Evolutionary conservation across 495 filamentous ascomycete genomes (phyloP).

Genomic region (Talaromyces adpressus): DNA sequence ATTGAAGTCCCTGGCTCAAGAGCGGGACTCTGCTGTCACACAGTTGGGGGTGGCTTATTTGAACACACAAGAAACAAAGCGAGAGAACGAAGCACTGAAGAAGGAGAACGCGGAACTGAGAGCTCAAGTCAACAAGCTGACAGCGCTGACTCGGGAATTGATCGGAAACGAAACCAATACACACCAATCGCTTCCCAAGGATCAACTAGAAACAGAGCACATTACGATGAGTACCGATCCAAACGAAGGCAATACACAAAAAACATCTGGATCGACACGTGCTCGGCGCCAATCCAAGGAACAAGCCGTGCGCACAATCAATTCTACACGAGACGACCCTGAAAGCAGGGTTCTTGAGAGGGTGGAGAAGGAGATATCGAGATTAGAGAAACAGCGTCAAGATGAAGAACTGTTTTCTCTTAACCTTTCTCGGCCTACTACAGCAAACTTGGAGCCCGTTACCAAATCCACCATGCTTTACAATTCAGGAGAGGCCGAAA

Average conservation of each 20-base stretch:
- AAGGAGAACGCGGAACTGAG: slow-evolving; percentile 43
- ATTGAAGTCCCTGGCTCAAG: slow-evolving; percentile 52
- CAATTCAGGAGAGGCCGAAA: background rate
- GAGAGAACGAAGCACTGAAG: slow-evolving; percentile 43
- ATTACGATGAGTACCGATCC: slow-evolving; percentile 11
- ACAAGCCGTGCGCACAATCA: slow-evolving; percentile 18
- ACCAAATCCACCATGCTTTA: slow-evolving; percentile 14
- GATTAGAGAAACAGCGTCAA: slow-evolving; percentile 34
- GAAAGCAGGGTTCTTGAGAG: slow-evolving; percentile 26
- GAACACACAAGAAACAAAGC: slow-evolving; percentile 56
- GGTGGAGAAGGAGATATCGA: slow-evolving; percentile 38
- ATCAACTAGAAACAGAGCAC: slow-evolving; percentile 7
- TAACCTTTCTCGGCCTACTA: slow-evolving; percentile 22
- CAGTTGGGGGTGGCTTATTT: slow-evolving; percentile 57
- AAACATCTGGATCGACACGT: slow-evolving; percentile 23
- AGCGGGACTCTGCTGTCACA: slow-evolving; percentile 57
- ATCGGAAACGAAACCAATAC: slow-evolving; percentile 23
- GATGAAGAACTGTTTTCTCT: slow-evolving; percentile 42
- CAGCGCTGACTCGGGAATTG: slow-evolving; percentile 12
- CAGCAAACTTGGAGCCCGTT: slow-evolving; percentile 17
- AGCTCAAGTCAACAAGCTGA: slow-evolving; percentile 26
- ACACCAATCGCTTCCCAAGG: slow-evolving; percentile 1
- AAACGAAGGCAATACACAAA: slow-evolving; percentile 29
- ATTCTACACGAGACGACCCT: slow-evolving; percentile 21
- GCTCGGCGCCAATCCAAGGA: slow-evolving; percentile 28